Percentiles rank a stretch among this genome's conserved stretches.
These are phyloP conservation scores for Quercus dentata DNA, from an alignment of 306 rosid genomes.

Conservation along the genomic window DNA sequence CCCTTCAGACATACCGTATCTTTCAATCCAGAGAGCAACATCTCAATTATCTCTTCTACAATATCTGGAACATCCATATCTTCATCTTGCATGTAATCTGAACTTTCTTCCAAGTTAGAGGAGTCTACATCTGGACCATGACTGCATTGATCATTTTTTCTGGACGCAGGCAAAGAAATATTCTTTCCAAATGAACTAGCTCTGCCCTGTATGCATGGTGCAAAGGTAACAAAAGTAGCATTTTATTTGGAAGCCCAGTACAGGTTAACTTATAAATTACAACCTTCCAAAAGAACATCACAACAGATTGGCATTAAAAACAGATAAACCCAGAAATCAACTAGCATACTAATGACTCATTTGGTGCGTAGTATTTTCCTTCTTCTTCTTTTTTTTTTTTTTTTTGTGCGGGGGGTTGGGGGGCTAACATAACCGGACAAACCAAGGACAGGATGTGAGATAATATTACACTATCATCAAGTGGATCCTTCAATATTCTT, in stretches of 20 bases:
- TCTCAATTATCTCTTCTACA: conserved; percentile 95
- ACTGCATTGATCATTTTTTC: conserved; percentile 34
- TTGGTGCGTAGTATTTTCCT: no score
- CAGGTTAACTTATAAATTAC: background rate
- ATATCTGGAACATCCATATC: conserved; percentile 91
- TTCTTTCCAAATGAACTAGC: conserved; percentile 55
- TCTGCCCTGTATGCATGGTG: conserved; percentile 57
- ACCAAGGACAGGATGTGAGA: no score
- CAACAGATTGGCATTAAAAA: background rate
- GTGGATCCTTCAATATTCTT: background rate
- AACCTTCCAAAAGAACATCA: background rate
- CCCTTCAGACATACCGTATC: conserved; percentile 79
- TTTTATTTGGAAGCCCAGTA: background rate
- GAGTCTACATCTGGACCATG: conserved; percentile 25
- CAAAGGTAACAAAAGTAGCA: background rate
- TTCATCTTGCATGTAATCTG: conserved; percentile 56
- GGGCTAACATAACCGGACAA: background rate
- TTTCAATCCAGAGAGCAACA: conserved; percentile 80
- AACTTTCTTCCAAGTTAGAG: conserved; percentile 29
- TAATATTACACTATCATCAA: background rate
- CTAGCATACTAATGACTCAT: no score
- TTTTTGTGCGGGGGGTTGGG: background rate
- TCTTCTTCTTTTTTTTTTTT: no score
- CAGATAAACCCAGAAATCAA: background rate
- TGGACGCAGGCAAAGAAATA: conserved; percentile 44